A percentile compares a stretch with the other conserved stretches of the same genome.
phyloP scores from a whole-genome alignment of 371 early-diverging fungal species.

The Cladochytrium tenue region DNA sequence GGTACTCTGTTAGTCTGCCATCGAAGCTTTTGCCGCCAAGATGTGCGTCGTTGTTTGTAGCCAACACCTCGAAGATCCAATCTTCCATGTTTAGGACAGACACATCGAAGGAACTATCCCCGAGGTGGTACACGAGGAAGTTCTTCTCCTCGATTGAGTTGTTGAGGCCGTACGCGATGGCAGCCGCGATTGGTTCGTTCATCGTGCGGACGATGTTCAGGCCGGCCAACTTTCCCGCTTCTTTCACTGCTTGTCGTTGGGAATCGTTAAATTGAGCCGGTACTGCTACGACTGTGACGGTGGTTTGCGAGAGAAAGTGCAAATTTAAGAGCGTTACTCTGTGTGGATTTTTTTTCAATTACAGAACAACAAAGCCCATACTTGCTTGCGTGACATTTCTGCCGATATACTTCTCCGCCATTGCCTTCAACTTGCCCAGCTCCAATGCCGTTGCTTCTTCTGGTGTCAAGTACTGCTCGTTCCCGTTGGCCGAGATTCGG shows the following conservation, averaged over 20 bases:
- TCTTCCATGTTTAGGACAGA: slow-evolving; percentile 86
- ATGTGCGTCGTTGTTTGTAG: slow-evolving; percentile 90
- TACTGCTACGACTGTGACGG: too few relatives aligned
- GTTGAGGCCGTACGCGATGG: slow-evolving; percentile 94
- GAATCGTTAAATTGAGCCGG: slow-evolving; percentile 97
- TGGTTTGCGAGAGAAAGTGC: too few relatives aligned
- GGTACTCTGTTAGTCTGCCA: slow-evolving; percentile 58
- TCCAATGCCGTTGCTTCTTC: slow-evolving; percentile 93
- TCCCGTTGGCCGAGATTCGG: slow-evolving; percentile 67
- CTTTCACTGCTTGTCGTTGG: slow-evolving; percentile 98
- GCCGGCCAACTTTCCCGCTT: slow-evolving; percentile 93
- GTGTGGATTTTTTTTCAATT: too few relatives aligned
- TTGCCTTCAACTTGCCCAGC: slow-evolving; percentile 89
- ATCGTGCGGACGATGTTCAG: slow-evolving; percentile 95
- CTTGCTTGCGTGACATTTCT: slow-evolving; percentile 59
- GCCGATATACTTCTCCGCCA: slow-evolving; percentile 87
- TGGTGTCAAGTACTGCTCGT: slow-evolving; percentile 75
- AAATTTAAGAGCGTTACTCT: too few relatives aligned
- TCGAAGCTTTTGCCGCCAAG: slow-evolving; percentile 95
- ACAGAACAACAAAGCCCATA: too few relatives aligned
- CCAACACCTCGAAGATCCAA: slow-evolving; percentile 83
- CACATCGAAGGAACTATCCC: slow-evolving; percentile 95
- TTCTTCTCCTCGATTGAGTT: slow-evolving; percentile 36
- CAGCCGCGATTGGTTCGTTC: slow-evolving; percentile 98
- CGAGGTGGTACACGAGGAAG: slow-evolving; percentile 86